Conservation (phyloP, 2,329 filamentous ascomycete species). For the Aureobasidium subglaciale region DNA sequence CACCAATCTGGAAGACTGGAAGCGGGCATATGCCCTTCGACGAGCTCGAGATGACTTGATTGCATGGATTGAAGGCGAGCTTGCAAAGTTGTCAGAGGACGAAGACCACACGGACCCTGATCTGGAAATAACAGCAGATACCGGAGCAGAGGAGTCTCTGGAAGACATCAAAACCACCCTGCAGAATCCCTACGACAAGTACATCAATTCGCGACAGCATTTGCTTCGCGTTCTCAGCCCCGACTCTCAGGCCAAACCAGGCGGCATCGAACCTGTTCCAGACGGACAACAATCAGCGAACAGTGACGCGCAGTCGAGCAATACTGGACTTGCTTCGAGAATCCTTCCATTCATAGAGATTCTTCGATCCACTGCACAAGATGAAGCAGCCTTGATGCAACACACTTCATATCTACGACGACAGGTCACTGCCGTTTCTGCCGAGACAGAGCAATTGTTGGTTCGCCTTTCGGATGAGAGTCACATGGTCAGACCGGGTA, state of each 20-base stretch:
- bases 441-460: conserved; percentile 23
- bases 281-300: not conserved
- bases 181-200: not conserved
- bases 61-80: conserved; percentile 15
- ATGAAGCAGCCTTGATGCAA: conserved; percentile 22
- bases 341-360: conserved; percentile 23
- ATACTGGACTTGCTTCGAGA: not conserved
- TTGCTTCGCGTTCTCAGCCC: not conserved
- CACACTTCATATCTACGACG: conserved; percentile 24
- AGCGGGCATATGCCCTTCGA: conserved; percentile 6
- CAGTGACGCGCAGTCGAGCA: not conserved
- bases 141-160: not conserved
- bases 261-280: not conserved
- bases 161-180: not conserved
- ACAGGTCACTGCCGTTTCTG: conserved; percentile 22
- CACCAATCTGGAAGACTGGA: not conserved
- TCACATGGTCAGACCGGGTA: conserved; percentile 23
- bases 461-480: conserved; percentile 29
- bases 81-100: conserved; percentile 15
- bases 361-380: conserved; percentile 19
- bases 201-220: not conserved
- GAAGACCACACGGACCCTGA: not conserved
- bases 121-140: not conserved
- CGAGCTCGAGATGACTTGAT: conserved; percentile 15
- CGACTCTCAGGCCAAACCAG: not conserved